Percentiles rank a stretch among this genome's conserved stretches.
phyloP scores from a whole-genome alignment of 768 basidiomycete species.

The Suillus decipiens region DNA sequence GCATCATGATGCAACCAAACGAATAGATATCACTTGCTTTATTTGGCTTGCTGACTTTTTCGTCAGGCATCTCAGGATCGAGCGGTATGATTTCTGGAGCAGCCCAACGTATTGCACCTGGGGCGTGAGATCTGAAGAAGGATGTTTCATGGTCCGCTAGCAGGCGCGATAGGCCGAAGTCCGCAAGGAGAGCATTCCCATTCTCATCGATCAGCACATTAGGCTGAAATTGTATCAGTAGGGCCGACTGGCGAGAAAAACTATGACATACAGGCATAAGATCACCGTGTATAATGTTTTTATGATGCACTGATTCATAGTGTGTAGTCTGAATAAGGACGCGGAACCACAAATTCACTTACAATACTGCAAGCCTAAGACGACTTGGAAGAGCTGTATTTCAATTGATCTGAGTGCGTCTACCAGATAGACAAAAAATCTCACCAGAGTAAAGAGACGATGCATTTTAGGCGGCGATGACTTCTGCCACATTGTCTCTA shows the following conservation, averaged over 20 bases:
- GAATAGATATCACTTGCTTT: constrained; percentile 6
- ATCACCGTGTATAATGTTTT: constrained; percentile 4
- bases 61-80: background rate
- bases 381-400: constrained; percentile 8
- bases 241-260: background rate
- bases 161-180: constrained; percentile 2
- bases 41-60: background rate
- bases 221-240: background rate
- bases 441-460: constrained; percentile 18
- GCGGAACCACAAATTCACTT: background rate
- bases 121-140: background rate
- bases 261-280: background rate
- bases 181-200: background rate
- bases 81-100: constrained; percentile 4
- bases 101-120: constrained; percentile 4
- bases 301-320: constrained; percentile 1
- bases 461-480: constrained; percentile 11
- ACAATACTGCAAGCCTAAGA: constrained; percentile 11
- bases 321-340: background rate
- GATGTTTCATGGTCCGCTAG: constrained; percentile 1
- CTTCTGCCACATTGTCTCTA: background rate
- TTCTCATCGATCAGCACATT: constrained; percentile 4
- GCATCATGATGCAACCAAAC: constrained; percentile 10
- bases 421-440: background rate
- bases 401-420: background rate